Base-by-base conservation (phyloP, 306 rosid species). In the Ammopiptanthus mongolicus region DNA sequence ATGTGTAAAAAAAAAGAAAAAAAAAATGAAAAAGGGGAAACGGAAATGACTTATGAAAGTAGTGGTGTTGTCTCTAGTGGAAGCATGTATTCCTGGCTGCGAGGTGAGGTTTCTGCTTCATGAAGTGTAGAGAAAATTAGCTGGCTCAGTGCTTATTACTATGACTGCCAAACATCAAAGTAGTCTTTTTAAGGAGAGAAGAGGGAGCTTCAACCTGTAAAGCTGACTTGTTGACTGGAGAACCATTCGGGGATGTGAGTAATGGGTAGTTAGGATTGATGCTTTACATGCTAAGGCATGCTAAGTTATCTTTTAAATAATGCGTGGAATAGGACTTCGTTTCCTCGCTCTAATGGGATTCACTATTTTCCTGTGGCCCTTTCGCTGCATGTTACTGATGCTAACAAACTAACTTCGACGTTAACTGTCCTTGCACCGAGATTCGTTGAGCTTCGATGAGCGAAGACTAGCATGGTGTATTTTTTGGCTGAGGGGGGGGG, bases 151-250 rank as follows among this genome's bases (percentile, higher is more conserved):
- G 77, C 74, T 74, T 47, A 58, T 33, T 73, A 44, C 67, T 28
- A 69, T 80, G 75, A 69, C 80, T 74, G 75, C 80, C 71, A 74
- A 72, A 72, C 64, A 55, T 74, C 57, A 65, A 78, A 83, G 61
- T 80, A 73, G 83, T 78, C 75, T 66, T 80, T 75, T 73, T 56
- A 72, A 74, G 77, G 77, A 53, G 83, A 53, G 83, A n/a, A 68
- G 88, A 69, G 78, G 84, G 81, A 62, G 88, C 79, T 81, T 78
- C 86, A 78, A 91, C 91, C 76, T 91, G 95, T 87, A 86, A 89
- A 91, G 84, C 87, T 81, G 89, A 91, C 97, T 77, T 83, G 76
- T 86, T 89, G 87, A 83, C 92, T 71, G 86, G 87, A 82, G 86
- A 89, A 83, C 75, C 77, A 75, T 84, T 72, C 67, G 88, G 84